Percentiles rank a stretch among this genome's conserved stretches.
Evolutionary conservation across 148 eudicot genomes (phyloP).

Genomic region (Rhododendron griersonianum): DNA sequence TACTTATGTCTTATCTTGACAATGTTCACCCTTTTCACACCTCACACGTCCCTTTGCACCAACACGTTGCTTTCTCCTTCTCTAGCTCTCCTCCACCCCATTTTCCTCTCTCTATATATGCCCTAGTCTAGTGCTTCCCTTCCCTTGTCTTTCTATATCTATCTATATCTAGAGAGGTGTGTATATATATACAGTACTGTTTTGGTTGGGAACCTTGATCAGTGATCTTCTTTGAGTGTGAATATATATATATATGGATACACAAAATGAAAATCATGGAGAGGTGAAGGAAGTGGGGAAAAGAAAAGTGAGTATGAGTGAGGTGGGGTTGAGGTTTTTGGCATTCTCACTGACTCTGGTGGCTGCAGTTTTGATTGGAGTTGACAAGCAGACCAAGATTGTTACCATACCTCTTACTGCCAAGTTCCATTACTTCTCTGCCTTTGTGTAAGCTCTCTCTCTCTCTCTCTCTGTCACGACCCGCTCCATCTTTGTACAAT

Average conservation of each 20-base stretch:
- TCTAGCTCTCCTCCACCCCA: background rate
- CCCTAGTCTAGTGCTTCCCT: background rate
- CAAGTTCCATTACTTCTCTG: slow-evolving; percentile 55
- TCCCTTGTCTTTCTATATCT: background rate
- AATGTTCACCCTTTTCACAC: background rate
- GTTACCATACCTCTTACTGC: slow-evolving; percentile 50
- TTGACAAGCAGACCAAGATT: slow-evolving; percentile 48
- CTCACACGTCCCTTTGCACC: background rate
- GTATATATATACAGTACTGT: too few relatives aligned
- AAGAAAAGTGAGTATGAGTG: slow-evolving; percentile 16
- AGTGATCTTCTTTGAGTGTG: too few relatives aligned
- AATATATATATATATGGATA: background rate
- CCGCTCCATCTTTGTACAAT: too few relatives aligned
- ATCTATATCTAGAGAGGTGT: too few relatives aligned
- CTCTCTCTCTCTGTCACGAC: slow-evolving; percentile 12
- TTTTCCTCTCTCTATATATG: background rate
- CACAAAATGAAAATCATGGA: background rate
- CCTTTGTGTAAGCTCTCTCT: slow-evolving; percentile 54
- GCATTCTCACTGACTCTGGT: slow-evolving; percentile 37
- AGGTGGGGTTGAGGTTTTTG: slow-evolving; percentile 43
- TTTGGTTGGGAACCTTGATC: too few relatives aligned
- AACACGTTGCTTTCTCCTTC: background rate
- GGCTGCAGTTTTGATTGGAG: slow-evolving; percentile 63
- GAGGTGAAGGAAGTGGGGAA: background rate
- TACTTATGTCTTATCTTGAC: too few relatives aligned